phyloP scores from a whole-genome alignment of 2,329 filamentous ascomycete species.

The Akanthomyces muscarius region DNA sequence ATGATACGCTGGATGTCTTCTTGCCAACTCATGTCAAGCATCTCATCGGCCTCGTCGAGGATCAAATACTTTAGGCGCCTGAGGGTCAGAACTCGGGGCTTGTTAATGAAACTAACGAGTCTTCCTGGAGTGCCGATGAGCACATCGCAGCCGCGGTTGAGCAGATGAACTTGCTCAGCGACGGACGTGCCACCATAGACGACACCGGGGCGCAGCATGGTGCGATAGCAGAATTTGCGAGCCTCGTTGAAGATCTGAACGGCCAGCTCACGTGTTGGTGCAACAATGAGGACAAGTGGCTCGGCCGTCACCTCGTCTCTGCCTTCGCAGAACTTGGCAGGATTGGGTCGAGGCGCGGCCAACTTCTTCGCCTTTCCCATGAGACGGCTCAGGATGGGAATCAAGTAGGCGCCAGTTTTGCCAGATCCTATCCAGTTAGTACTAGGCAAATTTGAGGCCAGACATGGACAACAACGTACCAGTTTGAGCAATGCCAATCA shows the following conservation, averaged over 20 bases:
- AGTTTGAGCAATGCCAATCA: slow-evolving; percentile 89
- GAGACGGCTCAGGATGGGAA: slow-evolving; percentile 82
- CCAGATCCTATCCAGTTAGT: slow-evolving; percentile 66
- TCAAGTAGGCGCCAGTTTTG: slow-evolving; percentile 89
- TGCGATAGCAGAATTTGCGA: slow-evolving; percentile 87
- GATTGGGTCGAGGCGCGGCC: slow-evolving; percentile 70
- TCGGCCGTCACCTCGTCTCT: slow-evolving; percentile 63
- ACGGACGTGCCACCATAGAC: slow-evolving; percentile 79
- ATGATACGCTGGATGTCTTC: slow-evolving; percentile 72
- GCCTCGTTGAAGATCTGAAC: slow-evolving; percentile 95
- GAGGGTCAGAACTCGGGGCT: slow-evolving; percentile 64
- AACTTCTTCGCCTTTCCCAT: slow-evolving; percentile 96
- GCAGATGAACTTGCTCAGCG: slow-evolving; percentile 65
- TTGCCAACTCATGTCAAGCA: slow-evolving; percentile 77
- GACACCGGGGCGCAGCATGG: slow-evolving; percentile 88
- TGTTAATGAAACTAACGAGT: slow-evolving; percentile 76
- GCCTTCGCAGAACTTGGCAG: slow-evolving; percentile 49
- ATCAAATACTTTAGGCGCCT: slow-evolving; percentile 74
- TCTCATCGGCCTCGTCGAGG: slow-evolving; percentile 93
- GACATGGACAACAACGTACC: slow-evolving; percentile 52
- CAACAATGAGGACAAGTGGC: slow-evolving; percentile 81
- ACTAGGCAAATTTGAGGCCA: neutral
- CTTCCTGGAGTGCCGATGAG: slow-evolving; percentile 86
- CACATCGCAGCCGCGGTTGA: slow-evolving; percentile 82
- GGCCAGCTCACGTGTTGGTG: slow-evolving; percentile 83